Evolutionary conservation across 257 asterid species (phyloP).

Genomic region (Voacanga thouarsii): DNA sequence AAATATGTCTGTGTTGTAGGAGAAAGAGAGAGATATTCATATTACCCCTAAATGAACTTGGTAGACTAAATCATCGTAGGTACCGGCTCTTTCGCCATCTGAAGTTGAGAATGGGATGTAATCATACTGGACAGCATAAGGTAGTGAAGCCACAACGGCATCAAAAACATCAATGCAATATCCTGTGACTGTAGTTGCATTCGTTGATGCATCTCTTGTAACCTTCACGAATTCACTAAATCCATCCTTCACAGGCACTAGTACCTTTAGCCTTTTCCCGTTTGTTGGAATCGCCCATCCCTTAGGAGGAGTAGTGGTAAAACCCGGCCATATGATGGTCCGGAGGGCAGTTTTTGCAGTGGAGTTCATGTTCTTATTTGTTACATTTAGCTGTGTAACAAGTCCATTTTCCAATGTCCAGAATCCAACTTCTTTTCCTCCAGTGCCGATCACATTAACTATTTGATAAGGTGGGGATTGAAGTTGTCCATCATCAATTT

Average conservation of each 20-base stretch:
- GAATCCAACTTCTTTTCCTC: slow-evolving; percentile 34
- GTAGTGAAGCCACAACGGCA: slow-evolving; percentile 39
- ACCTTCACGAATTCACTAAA: slow-evolving; percentile 39
- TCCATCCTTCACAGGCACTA: slow-evolving; percentile 40
- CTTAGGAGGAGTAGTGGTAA: slow-evolving; percentile 28
- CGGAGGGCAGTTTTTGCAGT: not conserved
- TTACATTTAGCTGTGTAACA: not conserved
- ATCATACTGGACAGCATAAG: slow-evolving; percentile 40
- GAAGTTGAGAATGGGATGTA: slow-evolving; percentile 38
- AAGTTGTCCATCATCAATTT: slow-evolving; percentile 38
- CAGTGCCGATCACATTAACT: slow-evolving; percentile 40
- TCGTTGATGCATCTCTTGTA: slow-evolving; percentile 22
- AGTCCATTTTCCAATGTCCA: slow-evolving; percentile 34
- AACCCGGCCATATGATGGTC: slow-evolving; percentile 55
- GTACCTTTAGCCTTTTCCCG: slow-evolving; percentile 40
- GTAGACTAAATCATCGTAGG: slow-evolving; percentile 28
- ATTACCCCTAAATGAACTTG: slow-evolving; percentile 46
- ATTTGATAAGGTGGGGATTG: slow-evolving; percentile 40
- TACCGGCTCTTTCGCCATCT: slow-evolving; percentile 27
- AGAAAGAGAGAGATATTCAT: not conserved
- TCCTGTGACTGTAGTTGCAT: slow-evolving; percentile 33
- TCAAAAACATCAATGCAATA: slow-evolving; percentile 50
- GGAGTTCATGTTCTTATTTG: not conserved
- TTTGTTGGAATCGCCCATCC: slow-evolving; percentile 59
- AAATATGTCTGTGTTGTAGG: no score